A percentile compares a stretch with the other conserved stretches of the same genome.
These are phyloP conservation scores for Lactifluus volemus DNA, from an alignment of 768 basidiomycete genomes.

Conservation along the genomic window DNA sequence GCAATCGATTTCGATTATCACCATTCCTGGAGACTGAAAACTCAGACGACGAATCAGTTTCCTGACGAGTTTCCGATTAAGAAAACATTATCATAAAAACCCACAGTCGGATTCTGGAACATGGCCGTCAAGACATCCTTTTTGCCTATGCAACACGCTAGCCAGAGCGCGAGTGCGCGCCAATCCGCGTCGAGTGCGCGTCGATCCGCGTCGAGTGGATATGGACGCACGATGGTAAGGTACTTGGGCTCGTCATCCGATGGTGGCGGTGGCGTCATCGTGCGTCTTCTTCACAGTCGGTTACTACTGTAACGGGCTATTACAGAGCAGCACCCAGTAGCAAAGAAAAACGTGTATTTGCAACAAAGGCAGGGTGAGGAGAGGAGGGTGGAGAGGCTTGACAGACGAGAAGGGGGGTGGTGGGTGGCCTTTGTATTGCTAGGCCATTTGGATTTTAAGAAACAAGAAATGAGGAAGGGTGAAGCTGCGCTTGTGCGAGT, in stretches of 20 bases:
- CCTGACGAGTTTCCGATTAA: neutral
- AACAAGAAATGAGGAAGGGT: no score
- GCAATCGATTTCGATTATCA: constrained; percentile 36
- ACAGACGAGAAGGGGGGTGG: no score
- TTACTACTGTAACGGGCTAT: no score
- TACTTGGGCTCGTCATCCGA: constrained; percentile 35
- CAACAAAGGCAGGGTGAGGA: no score
- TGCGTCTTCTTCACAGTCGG: no score
- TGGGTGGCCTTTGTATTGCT: no score
- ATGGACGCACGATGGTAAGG: constrained; percentile 37
- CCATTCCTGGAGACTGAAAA: constrained; percentile 32
- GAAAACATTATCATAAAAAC: constrained; percentile 15
- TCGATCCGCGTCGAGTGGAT: constrained; percentile 31
- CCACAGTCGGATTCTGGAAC: constrained; percentile 38
- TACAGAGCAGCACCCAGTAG: no score
- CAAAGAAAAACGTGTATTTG: no score
- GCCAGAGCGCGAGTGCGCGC: constrained; percentile 34
- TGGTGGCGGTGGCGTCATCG: constrained; percentile 25
- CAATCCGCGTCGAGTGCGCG: constrained; percentile 33
- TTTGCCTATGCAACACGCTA: constrained; percentile 33
- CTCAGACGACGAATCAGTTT: constrained; percentile 12
- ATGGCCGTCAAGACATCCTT: constrained; percentile 30
- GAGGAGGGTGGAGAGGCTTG: no score
- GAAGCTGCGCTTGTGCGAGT: no score
- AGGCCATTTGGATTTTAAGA: no score